Evolutionary conservation across 148 eudicot genomes (phyloP), one percentile per base, ranked within the genome.

Genomic region (Chenopodium formosanum): DNA sequence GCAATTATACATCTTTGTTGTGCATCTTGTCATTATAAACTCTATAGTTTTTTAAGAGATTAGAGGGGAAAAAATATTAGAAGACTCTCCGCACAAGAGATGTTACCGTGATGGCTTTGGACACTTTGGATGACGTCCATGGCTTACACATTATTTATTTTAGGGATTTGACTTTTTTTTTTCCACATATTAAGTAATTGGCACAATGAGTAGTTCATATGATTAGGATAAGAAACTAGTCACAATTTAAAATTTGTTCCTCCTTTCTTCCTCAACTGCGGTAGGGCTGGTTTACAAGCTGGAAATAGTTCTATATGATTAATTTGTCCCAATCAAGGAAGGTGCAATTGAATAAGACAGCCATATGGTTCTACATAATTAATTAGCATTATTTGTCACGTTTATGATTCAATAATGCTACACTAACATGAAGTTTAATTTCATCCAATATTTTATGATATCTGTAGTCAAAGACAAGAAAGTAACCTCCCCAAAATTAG

Each of bases 311-410:
- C 62, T 25, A 44, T 9, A 17, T 11, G 2, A 1, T 31, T 31
- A 31, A 78, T 11, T 29, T 47, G 68, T 48, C 46, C 46, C 12
- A 40, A 44, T 34, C 40, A 58, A 79, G 81, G 82, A 77, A 62
- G 73, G 70, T 77, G 81, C 65, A 40, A 1, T 44, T 82, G 81
- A 82, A 71, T 64, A 73, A 64, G 81, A 83, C 81, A 65, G 11
- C n/a, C 31, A 1, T 73, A 31, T 48, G 4, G 56, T 40, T 31
- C 29, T 65, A 46, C 73, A 74, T 48, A 48, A 79, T 64, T 69
- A 40, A 74, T 56, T 4, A 79, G 20, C 82, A 79, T 53, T 67
- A 14, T 58, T 9, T 2, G 12, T 78, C 85, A 83, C 78, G 85
- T 78, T 83, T 73, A 63, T 53, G 31, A 12, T 32, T 47, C 62